Evolutionary conservation across 1,284 basidiomycete species (phyloP), one percentile per base, ranked within the genome.

Genomic region (Coniferiporia sulphurascens): DNA sequence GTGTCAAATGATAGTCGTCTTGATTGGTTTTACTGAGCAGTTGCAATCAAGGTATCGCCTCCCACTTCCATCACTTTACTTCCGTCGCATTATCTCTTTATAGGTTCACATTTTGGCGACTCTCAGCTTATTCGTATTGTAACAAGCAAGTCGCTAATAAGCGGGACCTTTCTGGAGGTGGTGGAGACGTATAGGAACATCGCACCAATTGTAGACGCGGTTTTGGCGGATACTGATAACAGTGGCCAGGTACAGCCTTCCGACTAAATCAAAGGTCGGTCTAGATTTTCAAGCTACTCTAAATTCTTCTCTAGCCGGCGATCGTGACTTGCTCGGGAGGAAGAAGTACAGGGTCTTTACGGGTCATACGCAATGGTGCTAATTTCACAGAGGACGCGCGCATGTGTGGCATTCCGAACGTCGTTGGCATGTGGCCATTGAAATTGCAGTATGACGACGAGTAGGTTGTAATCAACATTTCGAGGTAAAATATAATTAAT

Each of bases 251-350:
- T 91, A 66, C 66, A 82, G 70, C 3, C 19, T 43, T 38, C 9
- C 12, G 15, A 41, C 15, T 41, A 41, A 10, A 15, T 41, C 12
- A 12, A 41, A 41, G 9, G 15, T 15, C 38, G 27, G 9, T 8
- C 9, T 41, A 41, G 49, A 32, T 52, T 45, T 60, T 8, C 52
- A 61, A 12, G 55, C 44, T 19, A 56, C 38, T 41, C 3, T 64
- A 51, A 35, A 56, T 48, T 48, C 55, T 34, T 50, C 52, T 57
- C 44, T 68, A 91, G 86, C 82, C 82, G 12, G 86, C 95, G 69
- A 82, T 98, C 50, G 84, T 98, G 2, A 91, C 94, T 0, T 94
- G 93, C 64, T 96, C 94, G 1, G 96, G 96, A 1, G 89, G 87
- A 0, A 81, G 82, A 17, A 93, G 86, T 62, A 83, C 85, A 0